phyloP scores from a whole-genome alignment of 345 rosid genomes.

The Balakata baccata region DNA sequence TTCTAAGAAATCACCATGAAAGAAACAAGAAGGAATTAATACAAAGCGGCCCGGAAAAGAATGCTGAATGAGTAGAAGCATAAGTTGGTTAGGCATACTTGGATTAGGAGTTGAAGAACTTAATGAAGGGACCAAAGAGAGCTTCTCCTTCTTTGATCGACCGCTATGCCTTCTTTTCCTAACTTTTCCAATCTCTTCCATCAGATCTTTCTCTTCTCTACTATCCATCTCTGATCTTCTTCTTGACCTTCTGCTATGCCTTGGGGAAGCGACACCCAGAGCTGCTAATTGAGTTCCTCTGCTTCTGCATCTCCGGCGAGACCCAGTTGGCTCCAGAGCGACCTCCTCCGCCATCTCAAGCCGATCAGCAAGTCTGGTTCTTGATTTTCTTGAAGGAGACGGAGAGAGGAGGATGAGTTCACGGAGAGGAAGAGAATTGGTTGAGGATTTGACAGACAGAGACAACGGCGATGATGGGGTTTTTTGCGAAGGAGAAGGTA shows the following conservation, averaged over 20 bases:
- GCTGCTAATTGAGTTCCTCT: slow-evolving; percentile 48
- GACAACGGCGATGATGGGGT: slow-evolving; percentile 40
- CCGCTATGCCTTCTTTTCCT: slow-evolving; percentile 54
- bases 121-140: slow-evolving; percentile 39
- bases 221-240: slow-evolving; percentile 59
- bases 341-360: slow-evolving; percentile 60
- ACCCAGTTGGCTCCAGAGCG: slow-evolving; percentile 37
- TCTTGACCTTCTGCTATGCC: slow-evolving; percentile 54
- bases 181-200: slow-evolving; percentile 48
- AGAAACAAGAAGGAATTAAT: slow-evolving; percentile 3
- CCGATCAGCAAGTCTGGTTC: slow-evolving; percentile 60
- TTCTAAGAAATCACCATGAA: slow-evolving; percentile 27
- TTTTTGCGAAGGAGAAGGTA: slow-evolving; percentile 44
- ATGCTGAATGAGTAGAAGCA: not conserved
- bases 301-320: slow-evolving; percentile 53
- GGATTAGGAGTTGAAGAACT: slow-evolving; percentile 44
- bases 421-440: slow-evolving; percentile 44
- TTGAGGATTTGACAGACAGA: slow-evolving; percentile 39
- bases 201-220: slow-evolving; percentile 61
- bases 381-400: slow-evolving; percentile 55
- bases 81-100: slow-evolving; percentile 35
- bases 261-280: slow-evolving; percentile 51
- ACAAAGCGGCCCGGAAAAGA: not conserved
- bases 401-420: slow-evolving; percentile 72
- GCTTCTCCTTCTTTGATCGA: slow-evolving; percentile 71